A percentile compares a stretch with the other conserved stretches of the same genome.
phyloP scores from a whole-genome alignment of 495 filamentous ascomycete species.

The Penicillium canescens region DNA sequence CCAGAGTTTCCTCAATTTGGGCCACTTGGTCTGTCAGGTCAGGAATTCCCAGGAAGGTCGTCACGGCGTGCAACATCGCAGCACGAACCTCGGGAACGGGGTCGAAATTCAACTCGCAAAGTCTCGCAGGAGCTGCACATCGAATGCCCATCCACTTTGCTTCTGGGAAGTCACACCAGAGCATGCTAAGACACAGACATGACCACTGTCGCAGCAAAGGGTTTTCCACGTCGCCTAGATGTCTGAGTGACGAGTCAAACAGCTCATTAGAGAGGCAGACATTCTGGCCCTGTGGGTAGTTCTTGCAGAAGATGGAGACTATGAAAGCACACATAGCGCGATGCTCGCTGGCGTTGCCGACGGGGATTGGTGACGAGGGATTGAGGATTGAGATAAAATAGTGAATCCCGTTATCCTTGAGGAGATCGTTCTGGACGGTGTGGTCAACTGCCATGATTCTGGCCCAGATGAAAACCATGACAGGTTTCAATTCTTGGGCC shows the following conservation, averaged over 20 bases:
- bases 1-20: slow-evolving; percentile 83
- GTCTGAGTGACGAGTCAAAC: slow-evolving; percentile 77
- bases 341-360: slow-evolving; percentile 85
- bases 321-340: slow-evolving; percentile 99
- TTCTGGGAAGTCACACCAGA: slow-evolving; percentile 88
- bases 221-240: slow-evolving; percentile 82
- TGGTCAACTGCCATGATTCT: slow-evolving; percentile 94
- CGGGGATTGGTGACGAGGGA: slow-evolving; percentile 76
- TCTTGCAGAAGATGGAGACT: slow-evolving; percentile 93
- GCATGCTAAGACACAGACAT: slow-evolving; percentile 91
- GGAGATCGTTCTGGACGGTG: slow-evolving; percentile 84
- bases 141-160: slow-evolving; percentile 93
- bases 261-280: slow-evolving; percentile 81
- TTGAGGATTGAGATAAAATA: slow-evolving; percentile 94
- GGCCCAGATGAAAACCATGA: slow-evolving; percentile 99
- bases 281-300: slow-evolving; percentile 84
- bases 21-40: slow-evolving; percentile 90
- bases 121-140: slow-evolving; percentile 71
- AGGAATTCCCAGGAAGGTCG: slow-evolving; percentile 88
- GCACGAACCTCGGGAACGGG: slow-evolving; percentile 92
- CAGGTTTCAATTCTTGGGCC: slow-evolving; percentile 90
- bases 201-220: slow-evolving; percentile 93
- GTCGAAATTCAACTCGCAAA: slow-evolving; percentile 82
- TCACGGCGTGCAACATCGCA: slow-evolving; percentile 89
- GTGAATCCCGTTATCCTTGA: slow-evolving; percentile 95